phyloP scores from a whole-genome alignment of 495 filamentous ascomycete genomes.

The Lepraria neglecta region DNA sequence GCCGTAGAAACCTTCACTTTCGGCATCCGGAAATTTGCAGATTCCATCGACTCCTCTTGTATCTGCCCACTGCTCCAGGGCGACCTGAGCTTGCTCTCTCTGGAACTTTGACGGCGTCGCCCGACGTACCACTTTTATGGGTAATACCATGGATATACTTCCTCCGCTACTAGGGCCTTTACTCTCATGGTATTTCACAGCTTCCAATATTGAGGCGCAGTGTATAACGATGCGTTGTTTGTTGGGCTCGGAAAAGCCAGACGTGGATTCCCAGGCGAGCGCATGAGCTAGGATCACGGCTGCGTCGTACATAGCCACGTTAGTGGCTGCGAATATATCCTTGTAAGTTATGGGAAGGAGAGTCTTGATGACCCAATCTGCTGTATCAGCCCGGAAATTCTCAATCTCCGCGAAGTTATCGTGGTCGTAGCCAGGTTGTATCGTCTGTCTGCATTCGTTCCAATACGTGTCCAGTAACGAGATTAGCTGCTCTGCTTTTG shows the following conservation, averaged over 20 bases:
- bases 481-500: background rate
- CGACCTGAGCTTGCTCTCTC: background rate
- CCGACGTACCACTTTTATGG: slow-evolving; percentile 1
- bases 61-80: slow-evolving; percentile 3
- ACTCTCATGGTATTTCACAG: slow-evolving; percentile 6
- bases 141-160: background rate
- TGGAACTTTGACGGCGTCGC: background rate
- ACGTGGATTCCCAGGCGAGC: background rate
- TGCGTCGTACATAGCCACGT: slow-evolving; percentile 9
- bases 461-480: background rate
- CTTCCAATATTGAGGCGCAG: slow-evolving; percentile 9
- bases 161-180: slow-evolving; percentile 6
- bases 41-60: slow-evolving; percentile 12
- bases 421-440: background rate
- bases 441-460: background rate
- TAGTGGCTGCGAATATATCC: background rate
- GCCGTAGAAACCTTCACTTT: background rate
- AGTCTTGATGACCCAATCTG: background rate
- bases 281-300: background rate
- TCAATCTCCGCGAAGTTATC: background rate
- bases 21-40: background rate
- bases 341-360: background rate
- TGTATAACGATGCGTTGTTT: slow-evolving; percentile 9
- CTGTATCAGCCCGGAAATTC: background rate
- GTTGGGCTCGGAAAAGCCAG: background rate